Evolutionary conservation across 371 early-diverging fungal genomes (phyloP).

Genomic region (Mortierella sp.): DNA sequence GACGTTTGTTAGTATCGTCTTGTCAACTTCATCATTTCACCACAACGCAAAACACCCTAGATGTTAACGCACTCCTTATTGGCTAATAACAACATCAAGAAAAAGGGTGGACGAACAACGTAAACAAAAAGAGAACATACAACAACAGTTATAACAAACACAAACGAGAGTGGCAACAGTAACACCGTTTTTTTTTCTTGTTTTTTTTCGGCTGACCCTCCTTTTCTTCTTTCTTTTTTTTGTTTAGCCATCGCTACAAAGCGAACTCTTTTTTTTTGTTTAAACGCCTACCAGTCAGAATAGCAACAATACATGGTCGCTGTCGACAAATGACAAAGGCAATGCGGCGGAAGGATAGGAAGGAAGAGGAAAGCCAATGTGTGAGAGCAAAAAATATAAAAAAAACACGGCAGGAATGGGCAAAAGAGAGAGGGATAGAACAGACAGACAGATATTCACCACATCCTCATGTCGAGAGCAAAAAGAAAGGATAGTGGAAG

Average conservation of each 20-base stretch:
- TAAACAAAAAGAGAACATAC: not conserved
- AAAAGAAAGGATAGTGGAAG: not conserved
- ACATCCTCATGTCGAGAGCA: not conserved
- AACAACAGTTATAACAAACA: not conserved
- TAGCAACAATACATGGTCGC: not conserved
- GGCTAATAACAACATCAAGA: not conserved
- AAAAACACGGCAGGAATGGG: not conserved
- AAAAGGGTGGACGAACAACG: not conserved
- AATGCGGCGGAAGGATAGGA: not conserved
- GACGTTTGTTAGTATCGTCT: not conserved
- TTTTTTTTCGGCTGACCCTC: not conserved
- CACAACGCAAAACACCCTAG: not conserved
- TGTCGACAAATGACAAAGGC: not conserved
- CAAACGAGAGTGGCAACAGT: too few relatives aligned
- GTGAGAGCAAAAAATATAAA: not conserved
- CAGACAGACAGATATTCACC: not conserved
- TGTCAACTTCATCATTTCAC: not conserved
- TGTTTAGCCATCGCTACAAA: not conserved
- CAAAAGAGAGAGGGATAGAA: not conserved
- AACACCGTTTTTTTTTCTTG: not conserved
- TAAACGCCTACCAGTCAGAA: not conserved
- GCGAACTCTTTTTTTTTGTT: not conserved
- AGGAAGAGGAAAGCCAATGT: not conserved
- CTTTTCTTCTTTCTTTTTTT: not conserved
- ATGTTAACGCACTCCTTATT: not conserved